A percentile compares a stretch with the other conserved stretches of the same genome.
Conservation (phyloP, 1,284 basidiomycete genomes). For the Ceratobasidium sp. region DNA sequence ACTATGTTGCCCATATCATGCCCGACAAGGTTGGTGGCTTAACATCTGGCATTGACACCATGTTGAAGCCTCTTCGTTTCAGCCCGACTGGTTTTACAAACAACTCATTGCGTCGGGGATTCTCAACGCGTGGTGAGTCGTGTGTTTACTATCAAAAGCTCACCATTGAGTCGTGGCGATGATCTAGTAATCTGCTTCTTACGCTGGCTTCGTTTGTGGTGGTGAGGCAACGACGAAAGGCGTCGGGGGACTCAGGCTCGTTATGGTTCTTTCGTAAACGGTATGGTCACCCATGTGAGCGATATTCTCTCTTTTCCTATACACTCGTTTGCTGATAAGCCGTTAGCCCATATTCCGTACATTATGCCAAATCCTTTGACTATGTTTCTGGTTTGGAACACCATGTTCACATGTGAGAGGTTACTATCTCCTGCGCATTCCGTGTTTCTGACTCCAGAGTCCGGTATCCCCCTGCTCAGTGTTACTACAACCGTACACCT, state of each 20-base stretch:
- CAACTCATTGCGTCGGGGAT: conserved; percentile 12
- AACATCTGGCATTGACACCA: neutral
- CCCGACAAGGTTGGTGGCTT: conserved; percentile 12
- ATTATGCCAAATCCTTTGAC: conserved; percentile 34
- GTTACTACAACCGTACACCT: conserved; percentile 27
- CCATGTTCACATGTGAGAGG: conserved; percentile 20
- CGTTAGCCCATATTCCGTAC: conserved; percentile 19
- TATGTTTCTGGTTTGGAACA: conserved; percentile 33
- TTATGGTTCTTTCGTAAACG: conserved; percentile 30
- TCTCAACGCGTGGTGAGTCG: conserved; percentile 1
- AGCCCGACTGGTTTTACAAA: conserved; percentile 30
- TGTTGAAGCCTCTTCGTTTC: neutral
- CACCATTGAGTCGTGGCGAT: neutral
- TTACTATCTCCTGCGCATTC: too few species aligned
- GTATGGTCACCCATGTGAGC: conserved; percentile 26
- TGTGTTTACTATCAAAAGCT: neutral
- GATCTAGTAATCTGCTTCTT: conserved; percentile 4
- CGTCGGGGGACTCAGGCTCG: neutral
- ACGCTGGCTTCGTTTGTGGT: conserved; percentile 12
- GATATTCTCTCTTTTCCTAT: too few species aligned
- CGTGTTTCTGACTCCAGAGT: neutral
- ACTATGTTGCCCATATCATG: conserved; percentile 22
- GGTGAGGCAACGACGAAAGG: neutral
- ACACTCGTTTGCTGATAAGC: neutral
- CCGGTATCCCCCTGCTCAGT: neutral